A percentile compares a stretch with the other conserved stretches of the same genome.
These are phyloP conservation scores for Apiospora marii DNA, from an alignment of 2,329 filamentous ascomycete genomes.

Conservation along the genomic window DNA sequence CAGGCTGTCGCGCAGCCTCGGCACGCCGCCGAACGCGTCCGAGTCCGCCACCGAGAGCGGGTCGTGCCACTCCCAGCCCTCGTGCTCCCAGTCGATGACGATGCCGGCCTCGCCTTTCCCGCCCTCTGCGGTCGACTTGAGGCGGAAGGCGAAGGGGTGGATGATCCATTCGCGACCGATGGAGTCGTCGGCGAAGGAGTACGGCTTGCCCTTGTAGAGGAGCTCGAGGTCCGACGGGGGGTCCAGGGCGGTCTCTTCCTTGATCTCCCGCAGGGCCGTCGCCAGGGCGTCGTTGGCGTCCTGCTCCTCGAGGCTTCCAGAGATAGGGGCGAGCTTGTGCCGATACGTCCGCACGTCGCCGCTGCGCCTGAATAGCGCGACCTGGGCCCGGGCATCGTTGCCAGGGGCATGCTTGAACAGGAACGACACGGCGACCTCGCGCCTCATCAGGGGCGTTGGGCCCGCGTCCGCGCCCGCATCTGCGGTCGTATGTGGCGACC, in stretches of 20 bases:
- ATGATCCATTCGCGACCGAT: conserved; percentile 68
- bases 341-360: conserved; percentile 65
- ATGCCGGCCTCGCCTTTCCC: conserved; percentile 55
- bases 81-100: conserved; percentile 68
- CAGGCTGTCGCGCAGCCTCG: conserved; percentile 64
- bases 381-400: conserved; percentile 48
- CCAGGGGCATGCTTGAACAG: conserved; percentile 54
- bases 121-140: conserved; percentile 50
- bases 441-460: conserved; percentile 39
- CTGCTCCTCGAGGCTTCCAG: conserved; percentile 65
- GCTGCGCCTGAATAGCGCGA: conserved; percentile 70
- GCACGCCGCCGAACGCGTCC: conserved; percentile 60
- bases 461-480: neutral
- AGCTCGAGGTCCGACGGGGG: conserved; percentile 52
- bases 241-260: conserved; percentile 67
- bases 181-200: conserved; percentile 60
- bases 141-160: conserved; percentile 66
- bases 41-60: conserved; percentile 57
- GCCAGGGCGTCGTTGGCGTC: conserved; percentile 59
- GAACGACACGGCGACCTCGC: conserved; percentile 58
- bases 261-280: conserved; percentile 68
- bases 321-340: conserved; percentile 68
- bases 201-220: conserved; percentile 65
- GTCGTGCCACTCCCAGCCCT: conserved; percentile 64
- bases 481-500: neutral